Conservation (phyloP, 148 eudicot species). For the Talinum fruticosum region DNA sequence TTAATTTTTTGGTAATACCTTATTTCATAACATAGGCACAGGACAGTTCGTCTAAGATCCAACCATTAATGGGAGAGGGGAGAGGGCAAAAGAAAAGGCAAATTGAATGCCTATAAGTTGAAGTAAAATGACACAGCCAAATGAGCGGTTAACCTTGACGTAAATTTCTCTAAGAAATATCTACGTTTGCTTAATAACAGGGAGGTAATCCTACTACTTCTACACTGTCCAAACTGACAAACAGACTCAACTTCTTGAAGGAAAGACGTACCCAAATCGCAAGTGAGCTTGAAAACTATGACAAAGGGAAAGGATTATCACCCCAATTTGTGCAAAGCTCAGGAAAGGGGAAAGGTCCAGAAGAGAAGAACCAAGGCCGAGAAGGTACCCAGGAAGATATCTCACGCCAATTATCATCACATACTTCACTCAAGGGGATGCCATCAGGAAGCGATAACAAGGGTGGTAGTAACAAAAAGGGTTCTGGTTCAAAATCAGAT, state of each 20-base stretch:
- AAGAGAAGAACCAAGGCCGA: conserved; percentile 31
- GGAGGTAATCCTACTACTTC: conserved; percentile 46
- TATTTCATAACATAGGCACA: not conserved
- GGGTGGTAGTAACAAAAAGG: conserved; percentile 19
- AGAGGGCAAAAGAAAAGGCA: not conserved
- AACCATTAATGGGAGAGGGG: not conserved
- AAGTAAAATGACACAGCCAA: not conserved
- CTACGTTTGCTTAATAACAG: conserved; percentile 35
- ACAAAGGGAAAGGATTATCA: conserved; percentile 45
- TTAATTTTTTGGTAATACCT: not conserved
- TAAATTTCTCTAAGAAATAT: not conserved
- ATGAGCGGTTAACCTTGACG: not conserved
- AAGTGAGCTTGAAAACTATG: conserved; percentile 65
- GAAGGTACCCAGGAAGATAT: conserved; percentile 27
- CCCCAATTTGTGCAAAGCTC: conserved; percentile 24
- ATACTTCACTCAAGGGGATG: conserved; percentile 21
- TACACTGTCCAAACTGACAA: conserved; percentile 81
- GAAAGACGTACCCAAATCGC: conserved; percentile 68
- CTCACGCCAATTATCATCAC: conserved; percentile 14
- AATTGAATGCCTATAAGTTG: not conserved
- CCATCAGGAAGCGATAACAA: conserved; percentile 27
- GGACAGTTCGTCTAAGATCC: not conserved
- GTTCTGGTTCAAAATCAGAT: conserved; percentile 23
- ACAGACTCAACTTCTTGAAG: conserved; percentile 83
- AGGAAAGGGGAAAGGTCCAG: conserved; percentile 34